Evolutionary conservation across 140 eudicot species (phyloP), one percentile per base, ranked within the genome.

Genomic region (Oenanthe javanica): DNA sequence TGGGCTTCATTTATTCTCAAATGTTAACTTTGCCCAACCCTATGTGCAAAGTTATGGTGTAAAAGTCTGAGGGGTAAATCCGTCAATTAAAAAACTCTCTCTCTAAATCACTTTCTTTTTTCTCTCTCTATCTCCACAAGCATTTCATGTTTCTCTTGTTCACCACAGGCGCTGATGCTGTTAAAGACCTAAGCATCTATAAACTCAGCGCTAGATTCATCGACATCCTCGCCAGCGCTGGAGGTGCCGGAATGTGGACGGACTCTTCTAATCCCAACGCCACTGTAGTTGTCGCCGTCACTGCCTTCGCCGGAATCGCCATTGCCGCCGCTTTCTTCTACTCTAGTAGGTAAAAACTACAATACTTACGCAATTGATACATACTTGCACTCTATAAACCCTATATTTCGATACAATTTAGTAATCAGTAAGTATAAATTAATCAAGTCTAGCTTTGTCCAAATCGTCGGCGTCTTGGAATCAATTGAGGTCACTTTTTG

Each of bases 401-500:
- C 84, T 81, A 75, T 77, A 38, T 76, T 47, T 48, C 12, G 63
- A 40, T 18, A 45, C 77, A 11, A 40, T 21, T 45, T 12, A 9
- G 47, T 45, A 74, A 59, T 7, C 2, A 43, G 66, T 48, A 42
- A 77, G 21, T 36, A 18, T 47, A 79, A 52, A 77, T 91, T 83
- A 78, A 88, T 90, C 93, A 92, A 80, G 89, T 80, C 90, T 85
- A 80, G 90, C 90, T 79, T 87, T 85, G 71, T 86, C 90, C 72
- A 27, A 27, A n/a, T n/a, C n/a, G n/a, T n/a, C n/a, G 23, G 76
- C 84, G 25, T 84, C 93, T 77, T 89, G 93, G 93, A 81, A 83
- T 81, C 92, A 87, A 77, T 89, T 89, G 92, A 86, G 97, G 90
- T 90, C 93, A 76, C 88, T 87, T 82, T 85, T 90, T 52, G 88